Conservation (phyloP, 2,329 filamentous ascomycete species). For the Microdochium trichocladiopsis region DNA sequence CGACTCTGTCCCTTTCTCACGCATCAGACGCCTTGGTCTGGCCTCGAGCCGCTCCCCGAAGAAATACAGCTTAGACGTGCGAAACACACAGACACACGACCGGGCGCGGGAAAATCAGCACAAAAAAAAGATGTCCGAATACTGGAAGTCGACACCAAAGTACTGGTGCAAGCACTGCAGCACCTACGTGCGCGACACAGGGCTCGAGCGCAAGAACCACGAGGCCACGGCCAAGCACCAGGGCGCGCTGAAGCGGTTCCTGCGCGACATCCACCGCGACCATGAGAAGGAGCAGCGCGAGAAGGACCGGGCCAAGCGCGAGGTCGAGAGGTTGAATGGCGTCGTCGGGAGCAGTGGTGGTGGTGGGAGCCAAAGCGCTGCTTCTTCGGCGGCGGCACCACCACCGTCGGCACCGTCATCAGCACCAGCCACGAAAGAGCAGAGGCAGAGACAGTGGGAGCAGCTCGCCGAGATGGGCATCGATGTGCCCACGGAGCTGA, state of each 20-base stretch:
- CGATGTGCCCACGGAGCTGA: constrained; percentile 69
- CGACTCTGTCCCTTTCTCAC: no score
- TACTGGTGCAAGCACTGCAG: constrained; percentile 99
- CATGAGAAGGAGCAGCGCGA: constrained; percentile 78
- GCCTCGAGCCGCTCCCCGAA: no score
- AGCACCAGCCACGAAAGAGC: constrained; percentile 46
- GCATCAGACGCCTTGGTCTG: no score
- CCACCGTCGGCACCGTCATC: constrained; percentile 16
- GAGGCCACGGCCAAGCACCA: constrained; percentile 83
- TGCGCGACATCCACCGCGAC: constrained; percentile 79
- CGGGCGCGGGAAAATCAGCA: no score
- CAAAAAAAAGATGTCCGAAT: constrained; percentile 79
- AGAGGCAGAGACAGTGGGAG: constrained; percentile 76
- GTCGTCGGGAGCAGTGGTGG: constrained; percentile 41
- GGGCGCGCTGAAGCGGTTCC: constrained; percentile 76
- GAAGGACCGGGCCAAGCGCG: constrained; percentile 72
- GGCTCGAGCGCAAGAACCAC: constrained; percentile 83
- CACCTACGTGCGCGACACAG: constrained; percentile 84
- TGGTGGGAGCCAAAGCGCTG: constrained; percentile 2
- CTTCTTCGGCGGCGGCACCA: constrained; percentile 6
- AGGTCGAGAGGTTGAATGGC: constrained; percentile 80
- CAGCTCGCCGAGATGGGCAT: constrained; percentile 86
- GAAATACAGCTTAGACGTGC: no score
- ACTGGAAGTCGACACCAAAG: constrained; percentile 96
- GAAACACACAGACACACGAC: no score